phyloP scores from a whole-genome alignment of 2,329 filamentous ascomycete species.

The Neurospora crassa region DNA sequence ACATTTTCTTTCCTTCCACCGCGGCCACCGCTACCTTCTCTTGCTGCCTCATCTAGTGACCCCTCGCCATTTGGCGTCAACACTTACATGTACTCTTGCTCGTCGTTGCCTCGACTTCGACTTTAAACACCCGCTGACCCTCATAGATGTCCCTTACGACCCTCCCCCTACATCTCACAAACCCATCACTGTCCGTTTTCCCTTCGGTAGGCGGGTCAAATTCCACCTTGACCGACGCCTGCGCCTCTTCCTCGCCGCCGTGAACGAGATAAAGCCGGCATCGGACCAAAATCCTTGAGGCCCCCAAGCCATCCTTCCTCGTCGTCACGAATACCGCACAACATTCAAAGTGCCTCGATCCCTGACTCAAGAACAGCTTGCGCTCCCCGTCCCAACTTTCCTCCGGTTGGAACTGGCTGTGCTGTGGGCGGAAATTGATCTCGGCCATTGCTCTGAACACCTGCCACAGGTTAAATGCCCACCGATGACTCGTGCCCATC shows the following conservation, averaged over 20 bases:
- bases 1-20: background rate
- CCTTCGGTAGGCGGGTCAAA: background rate
- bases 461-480: slow-evolving; percentile 5
- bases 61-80: background rate
- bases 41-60: background rate
- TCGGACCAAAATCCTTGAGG: background rate
- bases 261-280: background rate
- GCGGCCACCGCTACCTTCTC: background rate
- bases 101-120: background rate
- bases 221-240: background rate
- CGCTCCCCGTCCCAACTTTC: slow-evolving; percentile 12
- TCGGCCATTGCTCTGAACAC: background rate
- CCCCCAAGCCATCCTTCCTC: background rate
- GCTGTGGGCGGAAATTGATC: background rate
- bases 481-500: slow-evolving; percentile 5
- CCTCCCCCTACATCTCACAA: background rate
- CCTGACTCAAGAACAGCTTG: slow-evolving; percentile 8
- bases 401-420: background rate
- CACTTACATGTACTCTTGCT: background rate
- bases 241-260: background rate
- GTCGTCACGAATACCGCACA: background rate
- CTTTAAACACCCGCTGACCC: background rate
- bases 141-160: background rate
- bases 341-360: slow-evolving; percentile 4
- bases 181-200: background rate